Conservation (phyloP, 1,284 basidiomycete genomes). For the Sanguinoderma infundibulare region DNA sequence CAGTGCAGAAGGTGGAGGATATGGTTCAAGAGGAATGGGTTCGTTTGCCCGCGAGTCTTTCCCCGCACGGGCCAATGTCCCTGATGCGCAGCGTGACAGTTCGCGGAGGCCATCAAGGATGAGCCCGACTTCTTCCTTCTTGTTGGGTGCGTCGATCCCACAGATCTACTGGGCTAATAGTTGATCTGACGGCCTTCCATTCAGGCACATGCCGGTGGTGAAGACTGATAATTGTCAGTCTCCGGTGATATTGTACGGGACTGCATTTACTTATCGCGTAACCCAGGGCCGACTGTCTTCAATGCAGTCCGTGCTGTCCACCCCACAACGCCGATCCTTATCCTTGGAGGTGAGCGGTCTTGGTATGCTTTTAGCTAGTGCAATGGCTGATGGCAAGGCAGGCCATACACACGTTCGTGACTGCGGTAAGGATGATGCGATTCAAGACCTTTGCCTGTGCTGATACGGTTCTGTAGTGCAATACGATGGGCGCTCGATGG, state of each 20-base stretch:
- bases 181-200: too few species aligned
- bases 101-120: conserved; percentile 76
- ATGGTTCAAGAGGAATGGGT: conserved; percentile 83
- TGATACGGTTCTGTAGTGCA: conserved; percentile 41
- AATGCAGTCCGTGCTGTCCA: conserved; percentile 76
- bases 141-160: conserved; percentile 51
- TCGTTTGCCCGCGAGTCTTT: too few species aligned
- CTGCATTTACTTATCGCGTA: background rate
- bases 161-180: too few species aligned
- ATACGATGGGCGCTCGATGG: conserved; percentile 67
- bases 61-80: background rate
- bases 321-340: conserved; percentile 74
- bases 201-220: conserved; percentile 72
- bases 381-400: conserved; percentile 22
- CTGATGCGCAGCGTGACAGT: conserved; percentile 45
- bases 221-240: conserved; percentile 57
- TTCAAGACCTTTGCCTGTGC: background rate
- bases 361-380: background rate
- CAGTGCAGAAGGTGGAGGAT: conserved; percentile 71
- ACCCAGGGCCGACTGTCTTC: conserved; percentile 69
- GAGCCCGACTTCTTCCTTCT: conserved; percentile 84
- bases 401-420: conserved; percentile 83
- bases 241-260: conserved; percentile 13
- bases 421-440: conserved; percentile 52
- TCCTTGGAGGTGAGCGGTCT: conserved; percentile 65